Percentiles rank a stretch among this genome's conserved stretches.
phyloP scores from a whole-genome alignment of 345 rosid species.

The Citrus glauca region DNA sequence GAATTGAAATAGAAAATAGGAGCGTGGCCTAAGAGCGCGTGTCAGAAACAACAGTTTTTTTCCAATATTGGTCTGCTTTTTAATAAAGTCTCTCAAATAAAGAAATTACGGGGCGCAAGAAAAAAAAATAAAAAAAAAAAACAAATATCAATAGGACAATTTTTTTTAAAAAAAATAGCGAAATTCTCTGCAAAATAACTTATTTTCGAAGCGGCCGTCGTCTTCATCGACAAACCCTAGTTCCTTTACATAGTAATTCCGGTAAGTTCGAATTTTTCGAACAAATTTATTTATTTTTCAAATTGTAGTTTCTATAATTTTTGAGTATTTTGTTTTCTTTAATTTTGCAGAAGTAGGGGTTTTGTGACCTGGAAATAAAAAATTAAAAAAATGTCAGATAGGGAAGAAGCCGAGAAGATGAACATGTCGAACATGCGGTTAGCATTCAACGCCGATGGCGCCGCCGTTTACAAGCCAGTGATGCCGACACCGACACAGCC shows the following conservation, averaged over 20 bases:
- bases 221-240: conserved; percentile 11
- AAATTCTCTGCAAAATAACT: conserved; percentile 7
- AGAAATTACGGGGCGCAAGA: neutral
- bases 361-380: neutral
- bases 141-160: neutral
- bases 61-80: neutral
- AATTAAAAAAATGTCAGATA: conserved; percentile 1
- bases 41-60: neutral
- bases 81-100: neutral
- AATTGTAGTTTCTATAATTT: neutral
- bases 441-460: conserved; percentile 10
- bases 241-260: neutral
- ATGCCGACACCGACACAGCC: conserved; percentile 2
- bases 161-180: neutral
- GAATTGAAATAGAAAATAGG: neutral
- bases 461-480: conserved; percentile 17
- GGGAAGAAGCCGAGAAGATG: conserved; percentile 1
- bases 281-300: neutral
- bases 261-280: neutral
- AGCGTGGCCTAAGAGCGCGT: neutral
- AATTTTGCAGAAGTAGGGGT: conserved; percentile 10
- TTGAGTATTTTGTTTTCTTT: neutral
- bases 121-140: neutral
- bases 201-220: conserved; percentile 12
- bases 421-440: conserved; percentile 16